Conservation (phyloP, 2,329 filamentous ascomycete species). For the Fusarium coicis region DNA sequence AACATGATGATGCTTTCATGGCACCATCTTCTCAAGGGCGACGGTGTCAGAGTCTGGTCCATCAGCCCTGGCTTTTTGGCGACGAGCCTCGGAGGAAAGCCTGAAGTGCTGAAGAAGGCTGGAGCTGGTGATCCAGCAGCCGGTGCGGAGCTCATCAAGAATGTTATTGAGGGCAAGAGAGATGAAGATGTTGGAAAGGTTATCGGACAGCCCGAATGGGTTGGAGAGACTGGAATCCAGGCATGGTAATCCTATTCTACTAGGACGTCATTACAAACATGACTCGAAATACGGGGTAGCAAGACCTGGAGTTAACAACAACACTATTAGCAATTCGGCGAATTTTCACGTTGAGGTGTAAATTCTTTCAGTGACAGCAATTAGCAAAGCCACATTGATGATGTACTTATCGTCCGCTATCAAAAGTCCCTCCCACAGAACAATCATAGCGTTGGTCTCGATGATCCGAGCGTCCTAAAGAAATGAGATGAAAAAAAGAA, state of each 20-base stretch:
- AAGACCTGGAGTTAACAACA: neutral
- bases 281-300: neutral
- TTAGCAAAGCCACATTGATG: conserved; percentile 33
- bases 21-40: conserved; percentile 55
- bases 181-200: conserved; percentile 56
- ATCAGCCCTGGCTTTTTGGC: conserved; percentile 62
- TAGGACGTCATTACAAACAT: neutral
- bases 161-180: conserved; percentile 55
- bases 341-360: neutral
- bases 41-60: conserved; percentile 62
- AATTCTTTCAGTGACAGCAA: neutral
- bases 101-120: conserved; percentile 46
- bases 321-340: neutral
- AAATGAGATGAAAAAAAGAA: neutral
- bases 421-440: neutral
- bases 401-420: conserved; percentile 10
- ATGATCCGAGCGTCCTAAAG: neutral
- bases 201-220: conserved; percentile 36
- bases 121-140: conserved; percentile 50
- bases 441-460: neutral
- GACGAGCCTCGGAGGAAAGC: conserved; percentile 54
- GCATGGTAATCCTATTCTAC: conserved; percentile 43
- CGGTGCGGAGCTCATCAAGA: conserved; percentile 52
- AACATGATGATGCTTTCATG: conserved; percentile 55
- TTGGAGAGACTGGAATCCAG: conserved; percentile 46